A percentile compares a stretch with the other conserved stretches of the same genome.
These are phyloP conservation scores for Pterocarpus santalinus DNA, from an alignment of 306 rosid genomes.

Conservation along the genomic window DNA sequence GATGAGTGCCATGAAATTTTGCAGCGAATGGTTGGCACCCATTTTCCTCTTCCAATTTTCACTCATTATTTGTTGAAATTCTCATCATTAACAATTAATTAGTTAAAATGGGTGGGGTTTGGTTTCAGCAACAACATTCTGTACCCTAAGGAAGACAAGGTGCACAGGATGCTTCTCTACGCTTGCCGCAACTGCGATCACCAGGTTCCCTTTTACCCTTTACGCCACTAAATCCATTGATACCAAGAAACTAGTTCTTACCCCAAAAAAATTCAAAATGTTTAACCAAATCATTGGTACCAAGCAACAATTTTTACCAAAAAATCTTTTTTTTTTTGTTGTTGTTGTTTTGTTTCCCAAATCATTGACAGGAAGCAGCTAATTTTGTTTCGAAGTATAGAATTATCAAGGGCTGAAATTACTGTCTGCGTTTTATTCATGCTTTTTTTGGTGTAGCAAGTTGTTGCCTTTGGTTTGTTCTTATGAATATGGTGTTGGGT, in stretches of 20 bases:
- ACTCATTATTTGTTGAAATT: neutral
- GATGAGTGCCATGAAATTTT: constrained; percentile 98
- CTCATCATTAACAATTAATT: neutral
- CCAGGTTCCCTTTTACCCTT: constrained; percentile 59
- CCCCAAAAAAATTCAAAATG: neutral
- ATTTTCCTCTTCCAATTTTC: constrained; percentile 3
- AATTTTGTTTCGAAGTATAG: no score
- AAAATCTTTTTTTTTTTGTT: neutral
- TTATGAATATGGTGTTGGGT: constrained; percentile 17
- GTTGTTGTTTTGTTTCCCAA: neutral
- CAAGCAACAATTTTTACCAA: neutral
- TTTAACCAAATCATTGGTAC: neutral
- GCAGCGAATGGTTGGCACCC: constrained; percentile 87
- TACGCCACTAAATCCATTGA: neutral
- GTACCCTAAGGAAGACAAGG: constrained; percentile 94
- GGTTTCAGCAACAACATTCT: constrained; percentile 88
- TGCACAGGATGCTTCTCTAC: constrained; percentile 76
- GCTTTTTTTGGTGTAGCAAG: neutral
- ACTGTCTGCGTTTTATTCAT: no score
- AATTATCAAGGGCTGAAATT: neutral
- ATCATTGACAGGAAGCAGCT: neutral
- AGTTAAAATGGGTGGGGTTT: neutral
- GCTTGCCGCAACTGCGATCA: constrained; percentile 99
- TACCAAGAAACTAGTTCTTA: neutral
- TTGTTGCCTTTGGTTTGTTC: neutral